phyloP scores from a whole-genome alignment of 2,329 filamentous ascomycete genomes.

The Capronia coronata region DNA sequence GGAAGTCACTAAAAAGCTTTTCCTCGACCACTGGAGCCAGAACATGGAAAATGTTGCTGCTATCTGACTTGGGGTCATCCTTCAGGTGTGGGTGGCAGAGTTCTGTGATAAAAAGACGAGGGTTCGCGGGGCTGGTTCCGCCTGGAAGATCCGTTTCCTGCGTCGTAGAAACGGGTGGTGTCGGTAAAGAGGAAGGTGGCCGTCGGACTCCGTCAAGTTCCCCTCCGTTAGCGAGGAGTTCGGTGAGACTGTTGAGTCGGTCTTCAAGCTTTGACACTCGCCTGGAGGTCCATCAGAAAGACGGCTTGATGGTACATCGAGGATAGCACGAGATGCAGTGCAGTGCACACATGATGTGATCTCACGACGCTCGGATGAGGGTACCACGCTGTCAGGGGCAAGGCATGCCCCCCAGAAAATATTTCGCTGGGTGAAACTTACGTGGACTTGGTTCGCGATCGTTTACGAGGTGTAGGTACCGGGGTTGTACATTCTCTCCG shows the following conservation, averaged over 20 bases:
- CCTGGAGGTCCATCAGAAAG: slow-evolving; percentile 1
- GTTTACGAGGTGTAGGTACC: slow-evolving; percentile 15
- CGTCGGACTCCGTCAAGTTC: neutral
- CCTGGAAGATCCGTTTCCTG: neutral
- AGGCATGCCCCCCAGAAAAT: too few species aligned
- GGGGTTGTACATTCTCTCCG: slow-evolving; percentile 19
- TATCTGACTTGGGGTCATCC: neutral
- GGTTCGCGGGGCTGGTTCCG: neutral
- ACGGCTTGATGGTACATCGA: neutral
- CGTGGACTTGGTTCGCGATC: slow-evolving; percentile 7
- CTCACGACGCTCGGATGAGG: too few species aligned
- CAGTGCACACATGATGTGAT: too few species aligned
- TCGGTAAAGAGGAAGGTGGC: slow-evolving; percentile 1
- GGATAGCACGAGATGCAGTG: too few species aligned
- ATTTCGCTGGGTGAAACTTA: slow-evolving; percentile 1
- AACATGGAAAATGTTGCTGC: neutral
- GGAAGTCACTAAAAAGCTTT: slow-evolving; percentile 19
- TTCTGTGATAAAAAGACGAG: too few species aligned
- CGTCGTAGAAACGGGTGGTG: slow-evolving; percentile 3
- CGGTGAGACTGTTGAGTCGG: slow-evolving; percentile 12
- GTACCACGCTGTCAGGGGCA: too few species aligned
- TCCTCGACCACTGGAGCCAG: slow-evolving; percentile 16
- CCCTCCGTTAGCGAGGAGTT: slow-evolving; percentile 2
- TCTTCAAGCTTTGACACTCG: slow-evolving; percentile 12
- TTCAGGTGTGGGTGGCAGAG: neutral